Base-by-base conservation (phyloP, 208 protist genomes). In the Acanthamoeba triangularis region DNA sequence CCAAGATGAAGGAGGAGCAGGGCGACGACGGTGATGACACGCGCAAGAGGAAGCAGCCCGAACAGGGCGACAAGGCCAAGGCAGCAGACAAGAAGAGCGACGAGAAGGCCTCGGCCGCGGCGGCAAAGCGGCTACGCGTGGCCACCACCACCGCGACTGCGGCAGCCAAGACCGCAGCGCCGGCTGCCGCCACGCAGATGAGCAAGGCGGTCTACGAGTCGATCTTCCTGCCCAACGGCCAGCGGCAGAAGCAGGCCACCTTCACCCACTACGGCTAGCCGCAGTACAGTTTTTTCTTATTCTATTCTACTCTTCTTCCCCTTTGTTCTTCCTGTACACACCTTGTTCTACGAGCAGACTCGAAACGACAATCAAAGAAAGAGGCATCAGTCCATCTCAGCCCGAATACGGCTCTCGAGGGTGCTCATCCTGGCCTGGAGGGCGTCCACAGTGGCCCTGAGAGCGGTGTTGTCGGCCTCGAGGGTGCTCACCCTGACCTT, bases 191-290 rank as follows among this genome's bases (percentile, higher is more conserved):
- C 11, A 28, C 37, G 28, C 6, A 11, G 35, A 80, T 80, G 72
- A 49, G 72, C 72, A 80, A 80, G 72, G 0, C 72, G 6, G 72
- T 80, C 37, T 80, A 80, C 35, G 72, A 80, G 6, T 80, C 72
- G 5, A 80, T 80, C 37, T 80, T 80, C 72, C n/a, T 80, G 18
- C 72, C 72, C 28, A 13, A 10, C 20, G 72, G 72, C 0, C 72
- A 49, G 37, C 20, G 72, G 37, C 30, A 25, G 37, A 80, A 80
- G 72, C 72, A 80, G 35, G 0, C 72, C 72, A 80, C 72, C 41
- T 80, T 80, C 72, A 80, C 72, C 35, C 72, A 80, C 72, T 80
- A 80, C 41, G 72, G 72, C 37, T 80, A 49, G 56, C 13, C 56
- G 0, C 20, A 7, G 20, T 28, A 13, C n/a, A n/a, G n/a, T n/a